Conservation (phyloP, 345 rosid species). For the Populus euphratica region DNA sequence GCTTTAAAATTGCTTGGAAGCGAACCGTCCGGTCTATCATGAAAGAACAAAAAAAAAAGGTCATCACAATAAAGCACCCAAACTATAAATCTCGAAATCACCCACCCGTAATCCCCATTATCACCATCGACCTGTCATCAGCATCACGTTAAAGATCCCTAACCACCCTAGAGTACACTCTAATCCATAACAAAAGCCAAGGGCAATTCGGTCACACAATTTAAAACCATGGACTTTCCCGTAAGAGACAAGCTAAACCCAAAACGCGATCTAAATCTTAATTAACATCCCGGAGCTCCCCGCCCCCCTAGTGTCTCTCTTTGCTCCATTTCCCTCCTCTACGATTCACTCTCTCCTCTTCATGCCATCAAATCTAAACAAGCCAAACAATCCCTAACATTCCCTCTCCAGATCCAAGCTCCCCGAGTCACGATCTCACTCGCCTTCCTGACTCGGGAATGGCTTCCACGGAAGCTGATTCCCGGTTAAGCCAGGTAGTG, state of each 20-base stretch:
- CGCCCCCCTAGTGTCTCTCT: not conserved
- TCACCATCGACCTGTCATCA: not conserved
- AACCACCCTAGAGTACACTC: not conserved
- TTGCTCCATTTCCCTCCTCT: not conserved
- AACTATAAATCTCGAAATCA: not conserved
- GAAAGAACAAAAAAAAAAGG: no score
- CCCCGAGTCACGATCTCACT: constrained; percentile 25
- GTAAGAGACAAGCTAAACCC: not conserved
- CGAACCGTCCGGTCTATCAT: no score
- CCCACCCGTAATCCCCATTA: not conserved
- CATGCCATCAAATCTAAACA: constrained; percentile 8
- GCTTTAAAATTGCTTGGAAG: no score
- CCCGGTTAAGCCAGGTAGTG: constrained; percentile 74
- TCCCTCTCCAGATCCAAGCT: constrained; percentile 37
- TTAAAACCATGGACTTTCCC: constrained; percentile 23
- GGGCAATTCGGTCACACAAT: constrained; percentile 30
- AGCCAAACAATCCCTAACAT: constrained; percentile 4
- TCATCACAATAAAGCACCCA: not conserved
- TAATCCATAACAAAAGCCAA: not conserved
- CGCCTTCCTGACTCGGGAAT: constrained; percentile 61
- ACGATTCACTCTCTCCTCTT: not conserved
- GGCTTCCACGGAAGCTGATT: constrained; percentile 99
- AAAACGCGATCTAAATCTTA: constrained; percentile 47
- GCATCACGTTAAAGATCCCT: not conserved
- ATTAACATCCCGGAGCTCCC: constrained; percentile 10